Percentiles rank a stretch among this genome's conserved stretches.
Evolutionary conservation across 2,329 filamentous ascomycete species (phyloP).

Genomic region (Colletotrichum sp.): DNA sequence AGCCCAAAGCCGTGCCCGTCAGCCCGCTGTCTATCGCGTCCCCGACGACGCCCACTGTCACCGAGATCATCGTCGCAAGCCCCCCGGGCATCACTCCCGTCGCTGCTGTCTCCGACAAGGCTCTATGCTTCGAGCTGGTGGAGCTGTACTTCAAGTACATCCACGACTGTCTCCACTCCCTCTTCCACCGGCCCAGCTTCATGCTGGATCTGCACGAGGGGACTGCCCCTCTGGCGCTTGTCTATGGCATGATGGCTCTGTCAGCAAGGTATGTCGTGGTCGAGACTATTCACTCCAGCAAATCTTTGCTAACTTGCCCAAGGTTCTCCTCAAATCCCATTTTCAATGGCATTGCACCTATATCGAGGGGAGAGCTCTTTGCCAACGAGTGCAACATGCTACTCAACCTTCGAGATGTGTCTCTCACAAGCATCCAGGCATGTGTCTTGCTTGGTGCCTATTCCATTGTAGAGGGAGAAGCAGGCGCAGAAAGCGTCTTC

Average conservation of each 20-base stretch:
- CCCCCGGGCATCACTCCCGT: constrained; percentile 12
- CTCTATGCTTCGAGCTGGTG: constrained; percentile 26
- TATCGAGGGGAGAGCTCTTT: constrained; percentile 26
- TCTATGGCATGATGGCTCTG: constrained; percentile 28
- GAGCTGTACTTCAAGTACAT: constrained; percentile 36
- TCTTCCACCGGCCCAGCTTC: constrained; percentile 33
- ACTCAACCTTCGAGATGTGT: constrained; percentile 37
- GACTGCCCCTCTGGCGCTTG: constrained; percentile 21
- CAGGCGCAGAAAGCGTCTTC: constrained; percentile 39
- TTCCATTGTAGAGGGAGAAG: constrained; percentile 36
- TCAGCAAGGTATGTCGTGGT: constrained; percentile 19
- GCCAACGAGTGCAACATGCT: constrained; percentile 25
- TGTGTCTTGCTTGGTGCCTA: constrained; percentile 39
- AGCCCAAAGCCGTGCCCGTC: constrained; percentile 18
- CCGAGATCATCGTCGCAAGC: constrained; percentile 11
- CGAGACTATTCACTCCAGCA: not conserved
- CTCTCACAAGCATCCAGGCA: constrained; percentile 39
- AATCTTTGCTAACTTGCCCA: not conserved
- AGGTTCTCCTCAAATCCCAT: constrained; percentile 26
- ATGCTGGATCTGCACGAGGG: constrained; percentile 26
- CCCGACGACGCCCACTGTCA: constrained; percentile 10
- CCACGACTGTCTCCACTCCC: constrained; percentile 35
- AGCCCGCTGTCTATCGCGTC: constrained; percentile 12
- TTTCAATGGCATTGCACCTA: constrained; percentile 24
- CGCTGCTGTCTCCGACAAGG: constrained; percentile 20